Base-by-base conservation (phyloP, 345 rosid species). In the Erodium maritimum region DNA sequence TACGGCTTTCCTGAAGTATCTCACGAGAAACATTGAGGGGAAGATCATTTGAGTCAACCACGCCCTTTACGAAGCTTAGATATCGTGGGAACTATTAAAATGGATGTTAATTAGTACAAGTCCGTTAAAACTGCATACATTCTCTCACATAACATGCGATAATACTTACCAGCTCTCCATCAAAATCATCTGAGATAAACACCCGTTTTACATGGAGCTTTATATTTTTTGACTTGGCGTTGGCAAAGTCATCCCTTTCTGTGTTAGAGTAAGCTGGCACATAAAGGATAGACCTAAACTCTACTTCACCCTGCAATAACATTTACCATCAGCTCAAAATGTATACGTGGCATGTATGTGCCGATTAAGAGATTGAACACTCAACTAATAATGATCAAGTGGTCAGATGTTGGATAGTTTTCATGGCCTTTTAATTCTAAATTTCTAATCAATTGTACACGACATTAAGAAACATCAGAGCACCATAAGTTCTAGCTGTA, bases 1-100 rank as follows among this genome's bases (percentile, higher is more conserved):
- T 70, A 64, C 99, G 90, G 58, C 99, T 93, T 78, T 93, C 99
- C 73, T 93, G 99, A 73, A 93, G 99, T 79, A 93, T 85, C 77
- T 93, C 99, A 17, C 97, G 84, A 9, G 99, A 93, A 24, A 89
- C 97, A 67, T 89, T 93, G 63, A 93, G 94, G 19, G 97, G 99
- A 59, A 93, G 99, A 67, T 93, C 96, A 68, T 87, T 83, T 3
- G 97, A 93, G 68, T 93, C 99, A 74, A 89, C 99, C 63, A 89
- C 96, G 77, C 99, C 99, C 73, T 93, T 93, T 61, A 93, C 80
- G 62, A 93, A 93, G 80, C 97, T 89, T 34, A 93, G 73, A 72
- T 93, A 89, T 33, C 91, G 82, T 45, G 97, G 99, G 71, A 93
- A 93, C 99, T 93, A 77, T 65, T 54, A 54, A 61, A 57, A 17